phyloP scores from a whole-genome alignment of 164 flowering plant species.

The Berberis thunbergii region DNA sequence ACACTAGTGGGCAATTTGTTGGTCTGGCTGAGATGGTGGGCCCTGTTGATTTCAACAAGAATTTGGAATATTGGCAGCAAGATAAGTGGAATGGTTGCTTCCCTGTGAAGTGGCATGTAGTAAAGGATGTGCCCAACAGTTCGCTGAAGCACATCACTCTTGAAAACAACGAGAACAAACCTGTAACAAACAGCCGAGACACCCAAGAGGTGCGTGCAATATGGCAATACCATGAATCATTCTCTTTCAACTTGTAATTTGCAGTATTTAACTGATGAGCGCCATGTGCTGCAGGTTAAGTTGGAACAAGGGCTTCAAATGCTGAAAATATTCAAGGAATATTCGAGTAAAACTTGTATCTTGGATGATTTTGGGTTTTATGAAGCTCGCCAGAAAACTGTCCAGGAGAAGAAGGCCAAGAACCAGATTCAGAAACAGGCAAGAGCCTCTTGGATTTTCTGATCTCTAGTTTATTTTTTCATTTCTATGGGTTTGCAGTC shows the following conservation, averaged over 20 bases:
- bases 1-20: constrained; percentile 31
- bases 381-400: constrained; percentile 62
- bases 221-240: not conserved
- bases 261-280: not conserved
- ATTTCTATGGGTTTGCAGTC: too few species aligned
- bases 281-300: constrained; percentile 37
- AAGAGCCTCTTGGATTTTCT: not conserved
- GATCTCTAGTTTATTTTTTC: too few species aligned
- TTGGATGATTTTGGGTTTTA: constrained; percentile 57
- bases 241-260: not conserved
- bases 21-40: constrained; percentile 1
- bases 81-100: constrained; percentile 3
- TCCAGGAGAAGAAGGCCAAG: constrained; percentile 69
- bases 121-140: not conserved
- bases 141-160: constrained; percentile 32
- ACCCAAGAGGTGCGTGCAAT: constrained; percentile 59
- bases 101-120: constrained; percentile 1
- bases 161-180: constrained; percentile 80
- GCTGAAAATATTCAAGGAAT: constrained; percentile 71
- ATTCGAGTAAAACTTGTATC: constrained; percentile 52
- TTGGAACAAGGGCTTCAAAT: constrained; percentile 68
- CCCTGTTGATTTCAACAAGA: constrained; percentile 1
- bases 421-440: not conserved
- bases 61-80: constrained; percentile 1
- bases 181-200: constrained; percentile 86